These are phyloP conservation scores for Massariosphaeria phaeospora DNA, from an alignment of 495 filamentous ascomycete genomes.

Conservation along the genomic window DNA sequence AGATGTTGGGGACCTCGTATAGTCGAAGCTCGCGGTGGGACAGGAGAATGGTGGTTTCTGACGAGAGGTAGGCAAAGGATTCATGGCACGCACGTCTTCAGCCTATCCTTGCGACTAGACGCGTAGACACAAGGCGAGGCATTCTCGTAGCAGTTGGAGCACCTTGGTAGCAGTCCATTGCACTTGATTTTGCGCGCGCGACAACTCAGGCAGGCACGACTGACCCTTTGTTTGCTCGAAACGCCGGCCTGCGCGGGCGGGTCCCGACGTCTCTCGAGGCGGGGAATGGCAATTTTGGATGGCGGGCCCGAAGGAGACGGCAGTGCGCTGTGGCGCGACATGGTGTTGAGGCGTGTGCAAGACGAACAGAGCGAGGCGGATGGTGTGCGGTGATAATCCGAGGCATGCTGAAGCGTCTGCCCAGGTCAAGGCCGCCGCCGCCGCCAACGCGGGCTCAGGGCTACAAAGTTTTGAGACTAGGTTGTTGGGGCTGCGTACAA, in stretches of 20 bases:
- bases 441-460: no score
- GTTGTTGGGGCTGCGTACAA: no score
- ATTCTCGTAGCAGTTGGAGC: conserved; percentile 52
- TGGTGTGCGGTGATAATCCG: not conserved
- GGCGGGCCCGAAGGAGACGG: not conserved
- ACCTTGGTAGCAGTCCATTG: conserved; percentile 52
- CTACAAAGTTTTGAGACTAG: no score
- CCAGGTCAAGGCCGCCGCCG: no score
- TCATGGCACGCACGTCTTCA: conserved; percentile 36
- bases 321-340: not conserved
- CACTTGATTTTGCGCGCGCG: conserved; percentile 53
- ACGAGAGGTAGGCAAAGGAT: no score
- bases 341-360: not conserved
- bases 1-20: not conserved
- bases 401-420: no score
- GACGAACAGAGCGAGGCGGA: not conserved
- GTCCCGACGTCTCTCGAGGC: conserved; percentile 8
- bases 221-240: conserved; percentile 6
- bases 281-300: conserved; percentile 26
- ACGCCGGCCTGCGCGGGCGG: not conserved
- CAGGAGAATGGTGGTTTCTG: no score
- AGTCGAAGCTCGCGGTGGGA: not conserved
- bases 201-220: conserved; percentile 37
- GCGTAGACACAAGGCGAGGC: conserved; percentile 51
- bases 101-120: conserved; percentile 52